Base-by-base conservation (phyloP, 2,329 filamentous ascomycete genomes). In the Gremmenia infestans region DNA sequence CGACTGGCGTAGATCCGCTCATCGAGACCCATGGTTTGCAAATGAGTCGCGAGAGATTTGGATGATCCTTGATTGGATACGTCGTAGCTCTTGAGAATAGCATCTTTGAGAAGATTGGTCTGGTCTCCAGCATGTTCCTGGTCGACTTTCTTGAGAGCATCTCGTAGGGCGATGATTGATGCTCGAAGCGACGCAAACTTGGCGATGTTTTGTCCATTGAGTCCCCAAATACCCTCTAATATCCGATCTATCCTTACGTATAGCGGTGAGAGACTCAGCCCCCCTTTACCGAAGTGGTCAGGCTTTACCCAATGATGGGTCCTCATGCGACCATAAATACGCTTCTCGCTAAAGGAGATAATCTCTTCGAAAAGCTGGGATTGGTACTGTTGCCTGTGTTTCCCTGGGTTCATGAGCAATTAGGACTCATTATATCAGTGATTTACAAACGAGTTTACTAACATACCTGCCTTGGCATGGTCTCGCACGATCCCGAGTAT, bases 391-490 rank as follows among this genome's bases (percentile, higher is more conserved):
- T 48, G 42, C 22, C 28, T 17, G 15, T 53, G 14, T 32, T 37
- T 46, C 19, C 43, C 51, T 53, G 42, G 5, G 19, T 22, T 8
- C 5, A 45, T 7, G 7, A 9, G 9, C 2, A 22, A 25, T 22
- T 12, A 45, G 15, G 5, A 25, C 11, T 19, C 12, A 22, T 8
- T 45, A 25, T 12, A 11, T 14, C 8, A 19, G 6, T n/a, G 9
- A 6, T 17, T 42, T 17, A 6, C 6, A 7, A 19, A 17, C 15
- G 9, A 40, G 5, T 15, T 14, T 22, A 14, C n/a, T 25, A 4
- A 43, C 35, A 32, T 35, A 61, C 56, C 59, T 11, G 45, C 45
- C 9, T 8, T 7, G 6, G 56, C 60, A 52, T 54, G 52, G 8
- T 54, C 47, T 40, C 22, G 25, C 15, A 60, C 47, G 15, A 47